A percentile compares a stretch with the other conserved stretches of the same genome.
Conservation (phyloP, 345 rosid genomes). For the Microcos paniculata region DNA sequence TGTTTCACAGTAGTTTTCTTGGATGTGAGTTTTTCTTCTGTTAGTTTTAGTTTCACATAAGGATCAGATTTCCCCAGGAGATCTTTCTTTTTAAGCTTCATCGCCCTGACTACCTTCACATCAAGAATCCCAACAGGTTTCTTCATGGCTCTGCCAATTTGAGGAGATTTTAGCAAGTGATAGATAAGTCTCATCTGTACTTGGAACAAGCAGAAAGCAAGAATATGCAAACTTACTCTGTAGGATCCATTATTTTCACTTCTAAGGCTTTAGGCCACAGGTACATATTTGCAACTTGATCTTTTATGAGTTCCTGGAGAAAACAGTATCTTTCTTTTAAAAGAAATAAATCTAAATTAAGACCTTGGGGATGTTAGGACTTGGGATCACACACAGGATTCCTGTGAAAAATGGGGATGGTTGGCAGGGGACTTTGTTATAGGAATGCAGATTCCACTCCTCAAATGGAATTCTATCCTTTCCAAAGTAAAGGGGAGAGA, state of each 20-base stretch:
- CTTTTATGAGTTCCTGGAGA: constrained; percentile 83
- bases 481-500: neutral
- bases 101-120: constrained; percentile 69
- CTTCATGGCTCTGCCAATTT: constrained; percentile 56
- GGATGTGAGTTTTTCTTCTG: constrained; percentile 69
- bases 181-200: constrained; percentile 2
- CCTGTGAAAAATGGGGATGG: neutral
- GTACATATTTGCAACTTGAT: constrained; percentile 93
- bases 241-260: constrained; percentile 77
- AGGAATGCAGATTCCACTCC: no score
- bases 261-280: constrained; percentile 91
- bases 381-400: neutral
- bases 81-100: constrained; percentile 84
- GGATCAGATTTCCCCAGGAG: constrained; percentile 89
- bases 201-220: neutral
- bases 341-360: neutral
- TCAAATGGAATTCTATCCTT: no score
- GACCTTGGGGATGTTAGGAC: neutral
- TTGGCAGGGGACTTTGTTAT: neutral
- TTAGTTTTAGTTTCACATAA: constrained; percentile 76
- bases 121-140: constrained; percentile 81
- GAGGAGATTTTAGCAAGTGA: neutral
- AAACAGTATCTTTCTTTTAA: neutral
- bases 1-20: constrained; percentile 83
- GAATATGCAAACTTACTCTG: constrained; percentile 43